phyloP scores from a whole-genome alignment of 305 asterid genomes.

The Ajuga reptans region DNA sequence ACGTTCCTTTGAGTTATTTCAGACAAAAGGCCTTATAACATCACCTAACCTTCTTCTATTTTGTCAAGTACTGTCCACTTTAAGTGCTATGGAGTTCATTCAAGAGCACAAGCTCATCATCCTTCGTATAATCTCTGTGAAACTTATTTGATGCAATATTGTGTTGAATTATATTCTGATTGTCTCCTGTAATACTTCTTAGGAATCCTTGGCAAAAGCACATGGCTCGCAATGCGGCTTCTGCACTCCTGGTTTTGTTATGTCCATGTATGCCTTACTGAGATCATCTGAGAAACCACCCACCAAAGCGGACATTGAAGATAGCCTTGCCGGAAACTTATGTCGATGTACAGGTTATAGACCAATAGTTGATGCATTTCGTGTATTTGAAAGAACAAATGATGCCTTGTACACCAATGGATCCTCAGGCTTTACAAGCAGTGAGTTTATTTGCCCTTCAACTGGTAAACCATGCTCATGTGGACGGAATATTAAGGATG shows the following conservation, averaged over 20 bases:
- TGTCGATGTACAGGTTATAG: conserved; percentile 98
- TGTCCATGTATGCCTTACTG: conserved; percentile 89
- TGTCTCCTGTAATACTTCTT: conserved; percentile 20
- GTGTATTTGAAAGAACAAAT: conserved; percentile 69
- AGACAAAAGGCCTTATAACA: not conserved
- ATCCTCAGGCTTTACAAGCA: conserved; percentile 32
- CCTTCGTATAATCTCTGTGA: not conserved
- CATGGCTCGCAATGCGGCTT: conserved; percentile 98
- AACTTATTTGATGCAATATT: not conserved
- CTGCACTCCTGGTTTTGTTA: conserved; percentile 94
- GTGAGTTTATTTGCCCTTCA: conserved; percentile 76
- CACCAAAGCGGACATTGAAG: conserved; percentile 71
- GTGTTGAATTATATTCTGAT: conserved; percentile 17
- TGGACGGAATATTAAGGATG: conserved; percentile 32
- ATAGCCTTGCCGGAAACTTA: conserved; percentile 86
- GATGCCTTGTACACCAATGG: conserved; percentile 56
- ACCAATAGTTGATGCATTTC: conserved; percentile 84
- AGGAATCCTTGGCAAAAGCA: conserved; percentile 77
- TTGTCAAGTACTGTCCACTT: not conserved
- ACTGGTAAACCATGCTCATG: conserved; percentile 96
- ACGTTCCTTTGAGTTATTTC: not conserved
- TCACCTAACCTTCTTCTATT: not conserved
- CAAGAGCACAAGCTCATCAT: not conserved
- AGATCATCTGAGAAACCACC: conserved; percentile 70
- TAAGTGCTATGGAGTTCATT: not conserved